Percentiles rank a stretch among this genome's conserved stretches.
Evolutionary conservation across 345 rosid genomes (phyloP).

Genomic region (Pseudoturritis turrita): DNA sequence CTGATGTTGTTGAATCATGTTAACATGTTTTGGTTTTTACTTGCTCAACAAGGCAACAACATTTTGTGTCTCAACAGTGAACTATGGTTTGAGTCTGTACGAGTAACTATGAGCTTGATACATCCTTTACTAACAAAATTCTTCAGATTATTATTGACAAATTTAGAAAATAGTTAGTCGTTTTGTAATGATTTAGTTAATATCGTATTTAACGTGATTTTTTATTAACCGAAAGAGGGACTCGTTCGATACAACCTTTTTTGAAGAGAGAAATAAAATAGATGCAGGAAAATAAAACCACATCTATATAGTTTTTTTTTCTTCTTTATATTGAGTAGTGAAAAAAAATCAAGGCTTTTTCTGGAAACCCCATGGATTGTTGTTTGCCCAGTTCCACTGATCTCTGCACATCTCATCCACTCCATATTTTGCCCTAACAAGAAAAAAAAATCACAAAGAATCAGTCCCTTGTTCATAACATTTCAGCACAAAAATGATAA

Average conservation of each 20-base stretch:
- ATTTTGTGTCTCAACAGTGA: not conserved
- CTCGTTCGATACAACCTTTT: not conserved
- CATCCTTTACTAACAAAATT: not conserved
- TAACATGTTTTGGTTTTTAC: not conserved
- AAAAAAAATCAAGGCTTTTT: slow-evolving; percentile 35
- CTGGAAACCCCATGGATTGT: slow-evolving; percentile 85
- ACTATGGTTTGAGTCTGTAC: not conserved
- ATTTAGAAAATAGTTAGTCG: no score
- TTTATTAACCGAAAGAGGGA: slow-evolving; percentile 11
- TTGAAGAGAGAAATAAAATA: not conserved
- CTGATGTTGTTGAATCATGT: not conserved
- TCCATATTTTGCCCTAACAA: slow-evolving; percentile 83
- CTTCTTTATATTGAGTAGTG: not conserved
- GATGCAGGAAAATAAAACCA: not conserved
- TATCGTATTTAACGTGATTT: not conserved
- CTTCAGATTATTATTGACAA: not conserved
- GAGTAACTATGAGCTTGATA: not conserved
- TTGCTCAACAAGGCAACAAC: slow-evolving; percentile 10
- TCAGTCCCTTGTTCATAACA: not conserved
- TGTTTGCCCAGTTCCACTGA: slow-evolving; percentile 94
- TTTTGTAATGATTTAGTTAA: not conserved
- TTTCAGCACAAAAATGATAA: not conserved
- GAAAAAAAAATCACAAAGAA: not conserved
- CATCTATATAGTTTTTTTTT: not conserved
- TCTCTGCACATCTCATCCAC: slow-evolving; percentile 89